Percentiles rank a stretch among this genome's conserved stretches.
These are phyloP conservation scores for Sanghuangporus weigelae DNA, from an alignment of 1,284 basidiomycete species.

Conservation along the genomic window DNA sequence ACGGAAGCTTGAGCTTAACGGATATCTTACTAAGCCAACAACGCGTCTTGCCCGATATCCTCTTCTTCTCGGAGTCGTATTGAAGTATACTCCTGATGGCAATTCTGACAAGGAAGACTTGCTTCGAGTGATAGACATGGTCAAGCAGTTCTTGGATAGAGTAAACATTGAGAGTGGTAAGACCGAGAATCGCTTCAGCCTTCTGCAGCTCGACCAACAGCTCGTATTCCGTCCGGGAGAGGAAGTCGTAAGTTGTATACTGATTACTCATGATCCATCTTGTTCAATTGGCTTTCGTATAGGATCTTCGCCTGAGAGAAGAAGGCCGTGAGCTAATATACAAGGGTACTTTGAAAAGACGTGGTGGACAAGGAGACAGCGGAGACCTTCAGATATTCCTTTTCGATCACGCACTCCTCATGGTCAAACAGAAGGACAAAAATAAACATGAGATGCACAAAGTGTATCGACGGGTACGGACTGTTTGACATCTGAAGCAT, in stretches of 20 bases:
- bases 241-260: slow-evolving; percentile 58
- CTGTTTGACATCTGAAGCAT: neutral
- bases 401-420: slow-evolving; percentile 94
- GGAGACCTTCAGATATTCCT: slow-evolving; percentile 92
- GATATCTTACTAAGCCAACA: slow-evolving; percentile 97
- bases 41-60: slow-evolving; percentile 96
- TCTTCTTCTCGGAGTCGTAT: slow-evolving; percentile 85
- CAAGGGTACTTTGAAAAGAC: slow-evolving; percentile 91
- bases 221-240: slow-evolving; percentile 83
- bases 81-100: slow-evolving; percentile 91
- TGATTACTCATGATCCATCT: neutral
- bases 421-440: slow-evolving; percentile 87
- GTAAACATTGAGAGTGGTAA: slow-evolving; percentile 93
- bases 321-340: slow-evolving; percentile 90
- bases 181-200: slow-evolving; percentile 90
- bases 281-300: slow-evolving; percentile 5
- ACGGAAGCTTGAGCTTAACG: slow-evolving; percentile 95
- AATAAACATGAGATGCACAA: slow-evolving; percentile 92
- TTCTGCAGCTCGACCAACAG: slow-evolving; percentile 86
- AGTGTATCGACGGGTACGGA: slow-evolving; percentile 84
- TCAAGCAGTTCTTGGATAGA: slow-evolving; percentile 81
- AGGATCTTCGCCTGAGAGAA: slow-evolving; percentile 86
- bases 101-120: slow-evolving; percentile 82
- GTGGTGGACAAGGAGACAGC: slow-evolving; percentile 75
- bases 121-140: slow-evolving; percentile 73